A percentile compares a stretch with the other conserved stretches of the same genome.
Conservation (phyloP, 768 basidiomycete genomes). For the Lentinula raphanica region DNA sequence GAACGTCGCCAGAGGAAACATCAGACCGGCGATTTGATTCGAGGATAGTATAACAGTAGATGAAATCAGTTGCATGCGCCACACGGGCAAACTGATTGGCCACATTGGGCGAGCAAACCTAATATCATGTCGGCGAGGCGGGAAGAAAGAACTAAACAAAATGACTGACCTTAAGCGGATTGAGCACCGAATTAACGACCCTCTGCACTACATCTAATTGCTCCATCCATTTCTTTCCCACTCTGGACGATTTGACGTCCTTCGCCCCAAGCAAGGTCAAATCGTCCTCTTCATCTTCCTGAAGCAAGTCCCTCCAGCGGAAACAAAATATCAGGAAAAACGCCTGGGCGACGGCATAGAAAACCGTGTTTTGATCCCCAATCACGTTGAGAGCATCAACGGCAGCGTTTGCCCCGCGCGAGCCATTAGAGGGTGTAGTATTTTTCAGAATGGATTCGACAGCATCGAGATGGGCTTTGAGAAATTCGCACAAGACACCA, state of each 20-base stretch:
- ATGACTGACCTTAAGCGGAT: slow-evolving; percentile 75
- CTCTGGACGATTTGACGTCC: slow-evolving; percentile 9
- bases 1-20: slow-evolving; percentile 18
- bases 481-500: slow-evolving; percentile 79
- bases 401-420: slow-evolving; percentile 19
- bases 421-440: slow-evolving; percentile 25
- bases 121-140: slow-evolving; percentile 4
- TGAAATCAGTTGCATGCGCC: slow-evolving; percentile 83
- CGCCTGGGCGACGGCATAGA: slow-evolving; percentile 89
- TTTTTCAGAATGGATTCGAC: slow-evolving; percentile 45
- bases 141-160: not conserved
- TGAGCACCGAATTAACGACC: slow-evolving; percentile 74
- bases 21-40: slow-evolving; percentile 79
- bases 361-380: slow-evolving; percentile 57
- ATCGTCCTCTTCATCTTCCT: slow-evolving; percentile 50
- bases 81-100: slow-evolving; percentile 92
- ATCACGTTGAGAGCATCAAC: slow-evolving; percentile 15
- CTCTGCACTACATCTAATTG: slow-evolving; percentile 75
- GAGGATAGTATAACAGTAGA: slow-evolving; percentile 91
- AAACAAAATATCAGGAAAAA: slow-evolving; percentile 98
- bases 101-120: slow-evolving; percentile 89
- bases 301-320: slow-evolving; percentile 84
- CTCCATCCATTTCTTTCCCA: slow-evolving; percentile 74
- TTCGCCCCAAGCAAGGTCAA: slow-evolving; percentile 16
- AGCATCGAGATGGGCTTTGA: slow-evolving; percentile 72